phyloP scores from a whole-genome alignment of 2,329 filamentous ascomycete genomes.

The Lecanicillium sp. region DNA sequence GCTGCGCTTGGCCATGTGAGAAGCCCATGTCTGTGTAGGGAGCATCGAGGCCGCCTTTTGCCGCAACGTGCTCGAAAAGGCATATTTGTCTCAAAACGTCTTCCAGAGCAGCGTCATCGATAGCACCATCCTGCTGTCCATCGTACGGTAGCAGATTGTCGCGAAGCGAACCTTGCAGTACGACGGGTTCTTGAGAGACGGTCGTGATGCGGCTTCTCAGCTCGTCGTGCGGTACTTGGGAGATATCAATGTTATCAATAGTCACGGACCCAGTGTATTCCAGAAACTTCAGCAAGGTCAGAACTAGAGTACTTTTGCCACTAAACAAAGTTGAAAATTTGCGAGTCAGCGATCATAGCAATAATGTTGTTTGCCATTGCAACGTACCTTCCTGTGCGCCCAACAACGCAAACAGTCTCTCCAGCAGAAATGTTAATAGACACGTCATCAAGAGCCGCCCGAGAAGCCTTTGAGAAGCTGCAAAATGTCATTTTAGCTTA shows the following conservation, averaged over 20 bases:
- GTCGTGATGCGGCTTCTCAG: constrained; percentile 9
- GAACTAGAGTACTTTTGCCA: constrained; percentile 16
- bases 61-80: constrained; percentile 27
- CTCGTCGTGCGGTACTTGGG: constrained; percentile 1
- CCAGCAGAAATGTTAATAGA: constrained; percentile 17
- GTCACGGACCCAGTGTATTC: constrained; percentile 7
- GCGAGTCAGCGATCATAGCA: not conserved
- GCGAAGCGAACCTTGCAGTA: not conserved
- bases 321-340: constrained; percentile 1
- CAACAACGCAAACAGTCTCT: constrained; percentile 24
- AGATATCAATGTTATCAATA: not conserved
- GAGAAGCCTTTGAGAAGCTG: not conserved
- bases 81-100: constrained; percentile 29
- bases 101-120: no score
- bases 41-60: constrained; percentile 23
- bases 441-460: constrained; percentile 15
- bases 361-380: not conserved
- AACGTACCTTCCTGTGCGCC: constrained; percentile 22
- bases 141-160: constrained; percentile 1
- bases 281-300: constrained; percentile 11
- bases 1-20: constrained; percentile 17
- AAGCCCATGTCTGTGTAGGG: constrained; percentile 20
- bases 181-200: constrained; percentile 7
- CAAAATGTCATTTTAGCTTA: no score
- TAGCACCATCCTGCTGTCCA: no score